Evolutionary conservation across 2,329 filamentous ascomycete species (phyloP), one percentile per base, ranked within the genome.

Genomic region (Aspergillus fijiensis): DNA sequence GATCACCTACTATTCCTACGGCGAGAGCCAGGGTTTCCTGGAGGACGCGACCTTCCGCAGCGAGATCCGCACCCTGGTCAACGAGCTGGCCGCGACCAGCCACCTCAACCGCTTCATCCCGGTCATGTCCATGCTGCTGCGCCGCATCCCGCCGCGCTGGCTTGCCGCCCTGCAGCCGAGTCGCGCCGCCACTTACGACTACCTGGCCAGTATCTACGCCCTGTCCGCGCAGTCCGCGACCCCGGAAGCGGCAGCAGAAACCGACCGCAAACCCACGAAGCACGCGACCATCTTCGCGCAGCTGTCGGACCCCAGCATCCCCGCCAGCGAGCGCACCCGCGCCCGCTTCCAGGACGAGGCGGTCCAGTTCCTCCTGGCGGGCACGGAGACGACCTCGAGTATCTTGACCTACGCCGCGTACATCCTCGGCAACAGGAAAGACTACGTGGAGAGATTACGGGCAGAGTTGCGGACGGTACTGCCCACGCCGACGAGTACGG

Each of bases 1-100:
- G 11, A 73, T 77, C 33, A 71, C 64, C 0, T 65, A 76, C 19
- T 79, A 79, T 55, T 70, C 68, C 19, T 79, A 77, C 45, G 77
- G 71, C 12, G 69, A 69, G 61, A 71, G 64, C 52, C 69, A 69
- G 31, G 64, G 71, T 19, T 73, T 70, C 6, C 67, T 78, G 1
- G 69, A 73, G 1, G 55, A 69, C 10, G 67, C 68, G 4, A 63
- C 69, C 21, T 65, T 55, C 51, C 68, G 66, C 57, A 70, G 62
- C 57, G 66, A 59, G 4, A 45, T 63, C 5, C 54, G 58, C 21
- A 19, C 11, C 27, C 19, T 50, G 9, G 47, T 51, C 27, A 51
- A 57, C 27, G 21, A 51, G 19, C 19, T 70, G 11, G 64, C 73
- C 59, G 62, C 50, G 52, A 71, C 64, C 52, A 64, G 64, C 3